phyloP scores from a whole-genome alignment of 176 grass and related monocot genomes.

The Musa schizocarpa region DNA sequence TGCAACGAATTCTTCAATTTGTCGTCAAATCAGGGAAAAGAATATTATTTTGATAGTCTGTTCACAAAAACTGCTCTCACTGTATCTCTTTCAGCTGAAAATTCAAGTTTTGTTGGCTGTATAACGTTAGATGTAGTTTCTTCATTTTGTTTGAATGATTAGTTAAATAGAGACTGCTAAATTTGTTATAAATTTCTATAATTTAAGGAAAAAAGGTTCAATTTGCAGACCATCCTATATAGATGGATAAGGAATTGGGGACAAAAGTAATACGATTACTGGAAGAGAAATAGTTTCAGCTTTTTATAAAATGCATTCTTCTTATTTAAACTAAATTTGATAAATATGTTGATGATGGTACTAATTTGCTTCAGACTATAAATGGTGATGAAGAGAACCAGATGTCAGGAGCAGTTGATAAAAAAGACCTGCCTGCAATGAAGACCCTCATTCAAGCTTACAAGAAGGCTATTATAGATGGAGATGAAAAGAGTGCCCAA shows the following conservation, averaged over 20 bases:
- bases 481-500: slow-evolving; percentile 46
- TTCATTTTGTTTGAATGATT: too few relatives aligned
- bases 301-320: not conserved
- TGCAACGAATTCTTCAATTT: not conserved
- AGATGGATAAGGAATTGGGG: not conserved
- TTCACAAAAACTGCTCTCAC: too few relatives aligned
- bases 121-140: too few relatives aligned
- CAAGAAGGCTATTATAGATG: slow-evolving; percentile 57
- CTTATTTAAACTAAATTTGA: not conserved
- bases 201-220: too few relatives aligned
- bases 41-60: too few relatives aligned
- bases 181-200: too few relatives aligned
- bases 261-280: not conserved
- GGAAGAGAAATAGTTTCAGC: too few relatives aligned
- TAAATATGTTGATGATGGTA: not conserved
- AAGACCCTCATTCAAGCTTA: slow-evolving; percentile 59
- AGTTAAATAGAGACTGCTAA: too few relatives aligned
- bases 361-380: slow-evolving; percentile 21
- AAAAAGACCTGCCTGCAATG: slow-evolving; percentile 52
- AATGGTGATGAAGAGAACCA: slow-evolving; percentile 22
- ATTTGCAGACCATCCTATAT: not conserved
- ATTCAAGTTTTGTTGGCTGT: too few relatives aligned
- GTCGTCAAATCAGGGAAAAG: not conserved
- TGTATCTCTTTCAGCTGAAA: too few relatives aligned
- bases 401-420: slow-evolving; percentile 21